Evolutionary conservation across 257 asterid species (phyloP).

Genomic region (Solanum chilense): DNA sequence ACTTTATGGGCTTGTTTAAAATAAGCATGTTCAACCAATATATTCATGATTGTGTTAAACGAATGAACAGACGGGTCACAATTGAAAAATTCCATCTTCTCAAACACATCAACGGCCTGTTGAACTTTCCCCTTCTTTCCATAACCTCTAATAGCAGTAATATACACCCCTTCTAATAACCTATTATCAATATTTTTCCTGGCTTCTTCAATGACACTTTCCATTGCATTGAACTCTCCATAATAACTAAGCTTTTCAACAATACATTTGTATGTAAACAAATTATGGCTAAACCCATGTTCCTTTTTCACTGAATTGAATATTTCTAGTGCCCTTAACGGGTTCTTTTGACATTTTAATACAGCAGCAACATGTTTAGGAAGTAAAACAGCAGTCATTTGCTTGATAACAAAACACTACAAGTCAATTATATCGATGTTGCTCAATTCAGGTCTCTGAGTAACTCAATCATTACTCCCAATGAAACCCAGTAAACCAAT

Average conservation of each 20-base stretch:
- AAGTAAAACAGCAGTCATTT: constrained; percentile 57
- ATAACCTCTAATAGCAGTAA: constrained; percentile 60
- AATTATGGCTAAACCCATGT: constrained; percentile 59
- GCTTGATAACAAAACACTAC: not conserved
- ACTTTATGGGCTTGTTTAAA: constrained; percentile 79
- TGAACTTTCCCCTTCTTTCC: constrained; percentile 65
- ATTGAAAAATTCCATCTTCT: constrained; percentile 81
- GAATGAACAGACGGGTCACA: constrained; percentile 62
- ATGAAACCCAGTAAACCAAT: constrained; percentile 7
- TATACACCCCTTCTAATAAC: constrained; percentile 69
- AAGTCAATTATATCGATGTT: not conserved
- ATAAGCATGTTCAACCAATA: constrained; percentile 70
- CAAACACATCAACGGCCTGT: constrained; percentile 75
- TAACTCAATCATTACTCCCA: not conserved
- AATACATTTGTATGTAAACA: constrained; percentile 61
- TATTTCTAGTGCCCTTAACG: constrained; percentile 79
- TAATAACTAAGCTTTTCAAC: constrained; percentile 64
- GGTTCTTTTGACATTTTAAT: constrained; percentile 56
- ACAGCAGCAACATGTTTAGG: constrained; percentile 87
- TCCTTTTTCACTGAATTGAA: constrained; percentile 65
- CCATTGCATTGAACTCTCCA: constrained; percentile 83
- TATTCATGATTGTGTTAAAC: constrained; percentile 73
- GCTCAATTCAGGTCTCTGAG: not conserved
- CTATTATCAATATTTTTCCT: constrained; percentile 37
- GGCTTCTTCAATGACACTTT: constrained; percentile 48